Evolutionary conservation across 1,284 basidiomycete species (phyloP).

Genomic region (Wallemia mellicola): DNA sequence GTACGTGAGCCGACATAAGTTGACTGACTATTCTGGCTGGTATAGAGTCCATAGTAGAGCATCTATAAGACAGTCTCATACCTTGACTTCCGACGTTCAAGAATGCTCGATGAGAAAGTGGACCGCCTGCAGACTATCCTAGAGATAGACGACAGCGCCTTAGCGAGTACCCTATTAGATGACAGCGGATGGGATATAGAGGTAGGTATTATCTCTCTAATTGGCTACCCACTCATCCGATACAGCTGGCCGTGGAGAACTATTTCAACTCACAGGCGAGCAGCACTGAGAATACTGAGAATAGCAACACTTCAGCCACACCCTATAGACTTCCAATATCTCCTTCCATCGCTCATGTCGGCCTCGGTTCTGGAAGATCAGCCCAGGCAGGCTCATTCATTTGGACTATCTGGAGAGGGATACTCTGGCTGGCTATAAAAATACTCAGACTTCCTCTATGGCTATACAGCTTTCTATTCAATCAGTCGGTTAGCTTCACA

Average conservation of each 20-base stretch:
- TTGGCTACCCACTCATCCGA: neutral
- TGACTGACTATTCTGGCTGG: too few relatives aligned
- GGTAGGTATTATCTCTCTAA: neutral
- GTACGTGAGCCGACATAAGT: too few relatives aligned
- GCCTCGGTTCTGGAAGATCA: neutral
- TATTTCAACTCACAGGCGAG: neutral
- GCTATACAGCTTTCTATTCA: neutral
- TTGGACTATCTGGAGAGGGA: too few relatives aligned
- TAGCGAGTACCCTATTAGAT: neutral
- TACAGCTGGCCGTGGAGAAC: neutral
- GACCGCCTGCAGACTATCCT: neutral
- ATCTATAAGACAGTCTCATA: too few relatives aligned
- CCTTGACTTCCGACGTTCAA: too few relatives aligned
- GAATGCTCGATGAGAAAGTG: too few relatives aligned
- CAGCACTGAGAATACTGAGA: neutral
- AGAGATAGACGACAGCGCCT: neutral
- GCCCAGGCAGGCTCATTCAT: too few relatives aligned
- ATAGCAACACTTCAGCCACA: neutral
- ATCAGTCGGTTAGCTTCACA: neutral
- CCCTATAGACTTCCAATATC: neutral
- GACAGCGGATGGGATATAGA: neutral
- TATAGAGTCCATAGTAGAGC: too few relatives aligned
- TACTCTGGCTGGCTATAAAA: neutral
- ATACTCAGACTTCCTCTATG: neutral
- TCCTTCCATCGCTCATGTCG: neutral